Evolutionary conservation across 345 rosid genomes (phyloP).

Genomic region (Eucalyptus pumila): DNA sequence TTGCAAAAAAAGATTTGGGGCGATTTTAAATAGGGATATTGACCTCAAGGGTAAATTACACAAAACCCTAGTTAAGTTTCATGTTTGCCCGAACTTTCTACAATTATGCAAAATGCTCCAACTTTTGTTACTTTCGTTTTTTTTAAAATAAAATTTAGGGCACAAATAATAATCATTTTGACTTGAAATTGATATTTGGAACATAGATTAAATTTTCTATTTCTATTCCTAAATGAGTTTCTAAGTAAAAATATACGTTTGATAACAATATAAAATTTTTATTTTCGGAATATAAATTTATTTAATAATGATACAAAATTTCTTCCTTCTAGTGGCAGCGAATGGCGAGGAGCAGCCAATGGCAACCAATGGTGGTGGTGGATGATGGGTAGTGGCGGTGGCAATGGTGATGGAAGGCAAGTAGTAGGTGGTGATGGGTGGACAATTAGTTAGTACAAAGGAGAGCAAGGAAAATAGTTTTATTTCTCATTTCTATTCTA

Average conservation of each 20-base stretch:
- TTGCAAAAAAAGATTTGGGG: neutral
- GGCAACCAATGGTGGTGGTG: too few relatives aligned
- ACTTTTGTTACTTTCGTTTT: neutral
- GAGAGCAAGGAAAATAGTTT: fast-evolving
- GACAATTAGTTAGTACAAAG: too few relatives aligned
- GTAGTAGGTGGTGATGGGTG: too few relatives aligned
- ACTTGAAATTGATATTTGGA: too few relatives aligned
- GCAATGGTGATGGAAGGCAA: too few relatives aligned
- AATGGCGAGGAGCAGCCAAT: fast-evolving
- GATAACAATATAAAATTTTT: too few relatives aligned
- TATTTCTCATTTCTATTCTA: too few relatives aligned
- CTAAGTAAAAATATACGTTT: too few relatives aligned
- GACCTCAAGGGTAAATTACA: neutral
- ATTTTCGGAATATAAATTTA: fast-evolving
- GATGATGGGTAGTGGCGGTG: too few relatives aligned
- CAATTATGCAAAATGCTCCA: neutral
- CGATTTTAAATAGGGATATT: neutral
- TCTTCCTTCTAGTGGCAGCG: fast-evolving
- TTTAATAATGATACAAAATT: fast-evolving
- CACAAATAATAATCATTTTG: too few relatives aligned
- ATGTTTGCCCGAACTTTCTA: neutral
- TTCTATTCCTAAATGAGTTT: too few relatives aligned
- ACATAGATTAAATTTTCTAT: fast-evolving
- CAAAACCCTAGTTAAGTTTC: neutral
- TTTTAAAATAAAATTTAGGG: too few relatives aligned